These are phyloP conservation scores for Lachnellula willkommii DNA, from an alignment of 2,329 filamentous ascomycete species.

Conservation along the genomic window DNA sequence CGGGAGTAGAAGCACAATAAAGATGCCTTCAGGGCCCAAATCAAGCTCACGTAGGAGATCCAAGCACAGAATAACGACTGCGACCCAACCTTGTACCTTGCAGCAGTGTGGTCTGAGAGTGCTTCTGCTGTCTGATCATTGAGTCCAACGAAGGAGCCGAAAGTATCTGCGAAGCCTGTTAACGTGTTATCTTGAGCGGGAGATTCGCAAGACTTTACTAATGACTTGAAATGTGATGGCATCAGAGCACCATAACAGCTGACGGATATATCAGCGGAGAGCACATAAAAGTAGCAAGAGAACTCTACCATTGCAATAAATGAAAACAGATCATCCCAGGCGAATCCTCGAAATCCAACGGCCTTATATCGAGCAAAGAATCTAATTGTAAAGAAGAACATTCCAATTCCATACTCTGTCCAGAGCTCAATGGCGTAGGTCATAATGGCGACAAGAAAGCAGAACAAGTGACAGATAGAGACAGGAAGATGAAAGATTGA, in stretches of 20 bases:
- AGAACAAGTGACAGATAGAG: too few relatives aligned
- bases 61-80: conserved; percentile 1
- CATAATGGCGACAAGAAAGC: too few relatives aligned
- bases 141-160: background rate
- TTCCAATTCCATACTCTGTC: conserved; percentile 2
- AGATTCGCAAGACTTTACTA: too few relatives aligned
- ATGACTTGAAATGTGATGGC: too few relatives aligned
- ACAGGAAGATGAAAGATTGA: too few relatives aligned
- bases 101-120: background rate
- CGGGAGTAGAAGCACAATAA: background rate
- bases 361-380: background rate
- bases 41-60: conserved; percentile 2
- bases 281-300: too few relatives aligned
- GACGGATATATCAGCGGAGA: too few relatives aligned
- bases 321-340: background rate
- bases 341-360: background rate
- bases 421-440: background rate
- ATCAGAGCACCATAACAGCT: too few relatives aligned
- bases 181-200: too few relatives aligned
- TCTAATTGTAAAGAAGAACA: background rate
- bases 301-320: background rate
- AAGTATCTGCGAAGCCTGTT: too few relatives aligned
- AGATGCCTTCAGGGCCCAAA: background rate
- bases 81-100: background rate
- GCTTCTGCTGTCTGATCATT: background rate